Conservation (phyloP, 495 filamentous ascomycete genomes). For the Tuber umbilicatum region DNA sequence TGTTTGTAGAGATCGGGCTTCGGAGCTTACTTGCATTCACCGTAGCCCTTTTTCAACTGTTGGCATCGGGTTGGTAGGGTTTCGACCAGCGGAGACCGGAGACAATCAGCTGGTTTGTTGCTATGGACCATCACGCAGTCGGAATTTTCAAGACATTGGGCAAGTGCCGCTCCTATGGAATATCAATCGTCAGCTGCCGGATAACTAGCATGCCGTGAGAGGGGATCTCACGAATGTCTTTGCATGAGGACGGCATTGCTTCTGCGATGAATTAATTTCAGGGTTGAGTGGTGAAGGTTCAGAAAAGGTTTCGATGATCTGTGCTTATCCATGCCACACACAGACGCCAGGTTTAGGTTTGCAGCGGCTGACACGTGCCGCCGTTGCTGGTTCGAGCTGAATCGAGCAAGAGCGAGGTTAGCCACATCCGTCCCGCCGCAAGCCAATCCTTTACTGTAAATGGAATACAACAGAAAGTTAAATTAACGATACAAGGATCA, state of each 20-base stretch:
- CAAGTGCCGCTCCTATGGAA: constrained; percentile 71
- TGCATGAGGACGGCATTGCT: constrained; percentile 90
- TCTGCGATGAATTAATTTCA: not conserved
- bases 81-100: constrained; percentile 68
- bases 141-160: constrained; percentile 86
- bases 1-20: not conserved
- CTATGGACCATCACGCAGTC: constrained; percentile 92
- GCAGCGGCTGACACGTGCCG: not conserved
- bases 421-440: not conserved
- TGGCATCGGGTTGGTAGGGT: constrained; percentile 80
- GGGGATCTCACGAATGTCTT: constrained; percentile 74
- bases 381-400: not conserved
- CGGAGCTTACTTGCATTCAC: constrained; percentile 70
- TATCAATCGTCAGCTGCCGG: constrained; percentile 19
- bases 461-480: not conserved
- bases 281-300: not conserved
- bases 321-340: not conserved
- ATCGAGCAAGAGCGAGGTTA: not conserved
- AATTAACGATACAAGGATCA: not conserved
- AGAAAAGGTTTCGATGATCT: not conserved
- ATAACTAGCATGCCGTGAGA: constrained; percentile 14
- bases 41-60: constrained; percentile 84
- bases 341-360: not conserved
- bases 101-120: constrained; percentile 76
- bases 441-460: not conserved